Conservation (phyloP, 148 eudicot species). For the Rhododendron williamsianum region DNA sequence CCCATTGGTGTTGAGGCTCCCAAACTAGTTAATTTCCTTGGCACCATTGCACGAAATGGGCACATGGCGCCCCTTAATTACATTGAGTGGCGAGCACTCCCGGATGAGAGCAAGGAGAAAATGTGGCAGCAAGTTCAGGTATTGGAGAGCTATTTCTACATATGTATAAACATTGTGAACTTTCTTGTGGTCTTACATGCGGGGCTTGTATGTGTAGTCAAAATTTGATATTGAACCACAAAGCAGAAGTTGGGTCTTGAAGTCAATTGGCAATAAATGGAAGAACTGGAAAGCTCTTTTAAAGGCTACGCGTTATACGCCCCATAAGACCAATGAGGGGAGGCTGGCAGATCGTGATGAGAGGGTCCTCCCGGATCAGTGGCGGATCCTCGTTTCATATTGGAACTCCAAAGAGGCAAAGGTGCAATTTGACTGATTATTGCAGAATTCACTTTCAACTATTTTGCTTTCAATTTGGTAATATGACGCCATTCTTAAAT, state of each 20-base stretch:
- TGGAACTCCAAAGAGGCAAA: conserved; percentile 32
- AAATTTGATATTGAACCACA: conserved; percentile 34
- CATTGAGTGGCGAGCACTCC: conserved; percentile 28
- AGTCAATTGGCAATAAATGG: conserved; percentile 32
- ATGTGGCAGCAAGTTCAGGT: conserved; percentile 48
- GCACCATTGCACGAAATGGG: conserved; percentile 39
- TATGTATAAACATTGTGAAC: background rate
- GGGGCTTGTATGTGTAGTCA: conserved; percentile 12
- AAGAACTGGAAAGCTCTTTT: conserved; percentile 26
- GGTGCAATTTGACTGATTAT: conserved; percentile 17
- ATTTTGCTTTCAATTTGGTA: background rate
- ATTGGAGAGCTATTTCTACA: conserved; percentile 1
- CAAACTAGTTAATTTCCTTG: conserved; percentile 31
- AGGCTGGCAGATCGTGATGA: conserved; percentile 41
- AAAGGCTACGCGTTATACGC: conserved; percentile 22
- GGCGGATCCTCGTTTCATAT: conserved; percentile 26
- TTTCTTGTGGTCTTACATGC: background rate
- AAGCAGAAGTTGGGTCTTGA: conserved; percentile 32
- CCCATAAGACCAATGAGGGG: conserved; percentile 32
- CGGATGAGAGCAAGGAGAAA: conserved; percentile 32
- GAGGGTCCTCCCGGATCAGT: conserved; percentile 45
- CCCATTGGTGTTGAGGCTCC: conserved; percentile 34
- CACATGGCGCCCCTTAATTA: conserved; percentile 34
- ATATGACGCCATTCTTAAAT: background rate
- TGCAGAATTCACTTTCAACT: conserved; percentile 2